Evolutionary conservation across 352 stramenopile species (phyloP).

Genomic region (Pythium pyrilobum): DNA sequence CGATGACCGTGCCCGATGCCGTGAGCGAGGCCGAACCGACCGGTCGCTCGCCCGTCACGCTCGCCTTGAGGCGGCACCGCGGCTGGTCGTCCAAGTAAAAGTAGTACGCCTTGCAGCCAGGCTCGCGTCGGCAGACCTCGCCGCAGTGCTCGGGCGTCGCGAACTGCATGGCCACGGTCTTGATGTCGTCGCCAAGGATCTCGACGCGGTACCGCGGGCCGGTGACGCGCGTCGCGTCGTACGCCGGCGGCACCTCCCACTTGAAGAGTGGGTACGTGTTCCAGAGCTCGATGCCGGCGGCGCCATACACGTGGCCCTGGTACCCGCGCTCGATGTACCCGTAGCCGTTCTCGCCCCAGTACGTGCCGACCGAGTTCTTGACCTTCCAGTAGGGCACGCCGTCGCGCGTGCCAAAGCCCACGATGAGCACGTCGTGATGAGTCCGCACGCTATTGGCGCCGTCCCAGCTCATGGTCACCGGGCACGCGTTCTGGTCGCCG

Average conservation of each 20-base stretch:
- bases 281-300: slow-evolving; percentile 10
- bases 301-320: slow-evolving; percentile 2
- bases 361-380: slow-evolving; percentile 32
- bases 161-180: background rate
- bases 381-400: slow-evolving; percentile 27
- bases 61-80: slow-evolving; percentile 15
- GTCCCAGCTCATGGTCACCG: background rate
- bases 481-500: background rate
- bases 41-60: background rate
- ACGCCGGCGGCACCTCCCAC: background rate
- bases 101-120: slow-evolving; percentile 7
- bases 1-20: background rate
- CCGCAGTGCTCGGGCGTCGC: slow-evolving; percentile 4
- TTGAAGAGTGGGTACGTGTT: slow-evolving; percentile 12
- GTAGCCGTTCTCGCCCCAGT: slow-evolving; percentile 33
- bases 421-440: slow-evolving; percentile 28
- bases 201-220: background rate
- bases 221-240: background rate
- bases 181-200: slow-evolving; percentile 3
- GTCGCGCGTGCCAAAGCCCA: slow-evolving; percentile 26
- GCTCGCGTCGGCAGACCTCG: slow-evolving; percentile 1
- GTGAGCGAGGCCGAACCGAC: background rate
- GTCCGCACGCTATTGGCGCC: background rate
- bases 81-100: background rate
- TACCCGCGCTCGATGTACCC: slow-evolving; percentile 24